Evolutionary conservation across 2,329 filamentous ascomycete genomes (phyloP).

Genomic region (Exophiala viscosa): DNA sequence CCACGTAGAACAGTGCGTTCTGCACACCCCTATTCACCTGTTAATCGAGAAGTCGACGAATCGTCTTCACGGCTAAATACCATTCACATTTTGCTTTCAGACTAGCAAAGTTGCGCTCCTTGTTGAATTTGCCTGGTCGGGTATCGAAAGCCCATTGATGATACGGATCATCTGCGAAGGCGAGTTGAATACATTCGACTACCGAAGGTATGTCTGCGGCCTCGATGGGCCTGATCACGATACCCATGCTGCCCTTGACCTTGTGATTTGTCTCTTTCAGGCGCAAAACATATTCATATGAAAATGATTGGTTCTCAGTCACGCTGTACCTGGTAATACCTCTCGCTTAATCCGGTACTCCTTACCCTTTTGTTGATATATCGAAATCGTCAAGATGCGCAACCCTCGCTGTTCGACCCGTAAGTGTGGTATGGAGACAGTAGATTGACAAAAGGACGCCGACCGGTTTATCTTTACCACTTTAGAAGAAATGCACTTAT

Average conservation of each 20-base stretch:
- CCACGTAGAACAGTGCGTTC: slow-evolving; percentile 66
- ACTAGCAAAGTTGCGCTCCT: slow-evolving; percentile 59
- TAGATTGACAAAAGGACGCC: too few relatives aligned
- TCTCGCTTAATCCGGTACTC: too few relatives aligned
- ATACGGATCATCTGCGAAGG: slow-evolving; percentile 65
- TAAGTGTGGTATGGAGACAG: too few relatives aligned
- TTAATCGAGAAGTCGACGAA: too few relatives aligned
- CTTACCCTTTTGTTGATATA: too few relatives aligned
- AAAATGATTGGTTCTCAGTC: background rate
- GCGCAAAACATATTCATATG: background rate
- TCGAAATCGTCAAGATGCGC: too few relatives aligned
- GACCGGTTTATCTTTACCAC: too few relatives aligned
- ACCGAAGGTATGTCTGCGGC: slow-evolving; percentile 61
- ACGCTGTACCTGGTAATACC: too few relatives aligned
- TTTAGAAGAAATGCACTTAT: too few relatives aligned
- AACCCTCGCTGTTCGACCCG: too few relatives aligned
- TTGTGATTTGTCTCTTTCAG: background rate
- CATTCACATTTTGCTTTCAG: slow-evolving; percentile 64
- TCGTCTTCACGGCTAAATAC: too few relatives aligned
- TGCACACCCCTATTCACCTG: too few relatives aligned
- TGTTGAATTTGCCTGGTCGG: slow-evolving; percentile 50
- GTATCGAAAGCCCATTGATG: slow-evolving; percentile 61
- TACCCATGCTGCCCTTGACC: slow-evolving; percentile 39
- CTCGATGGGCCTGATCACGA: slow-evolving; percentile 55
- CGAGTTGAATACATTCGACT: slow-evolving; percentile 62